These are phyloP conservation scores for Fusarium sp. DNA, from an alignment of 2,329 filamentous ascomycete genomes.

Conservation along the genomic window DNA sequence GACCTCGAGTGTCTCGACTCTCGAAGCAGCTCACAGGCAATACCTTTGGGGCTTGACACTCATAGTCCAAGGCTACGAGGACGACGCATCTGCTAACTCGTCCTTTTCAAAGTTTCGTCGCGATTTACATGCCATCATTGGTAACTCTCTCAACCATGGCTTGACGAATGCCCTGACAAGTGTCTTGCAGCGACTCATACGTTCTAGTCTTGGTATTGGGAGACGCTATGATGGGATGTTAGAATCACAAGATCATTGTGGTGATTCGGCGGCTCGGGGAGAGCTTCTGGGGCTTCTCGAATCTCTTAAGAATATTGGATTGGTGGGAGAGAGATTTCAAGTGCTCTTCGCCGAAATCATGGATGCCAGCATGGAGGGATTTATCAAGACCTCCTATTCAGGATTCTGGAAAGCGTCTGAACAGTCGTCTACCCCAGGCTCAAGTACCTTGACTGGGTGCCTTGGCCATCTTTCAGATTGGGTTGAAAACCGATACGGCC, in stretches of 20 bases:
- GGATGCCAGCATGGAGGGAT: conserved; percentile 70
- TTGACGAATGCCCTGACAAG: conserved; percentile 63
- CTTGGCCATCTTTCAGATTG: conserved; percentile 70
- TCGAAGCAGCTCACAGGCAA: conserved; percentile 67
- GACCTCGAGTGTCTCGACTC: conserved; percentile 62
- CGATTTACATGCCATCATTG: conserved; percentile 71
- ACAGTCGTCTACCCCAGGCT: conserved; percentile 13
- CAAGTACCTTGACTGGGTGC: conserved; percentile 58
- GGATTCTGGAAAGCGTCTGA: conserved; percentile 63
- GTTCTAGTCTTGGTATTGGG: conserved; percentile 55
- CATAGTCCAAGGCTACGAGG: conserved; percentile 58
- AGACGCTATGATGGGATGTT: conserved; percentile 21
- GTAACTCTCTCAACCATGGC: conserved; percentile 66
- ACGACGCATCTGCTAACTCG: conserved; percentile 47
- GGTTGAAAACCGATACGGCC: conserved; percentile 73
- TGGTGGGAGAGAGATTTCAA: conserved; percentile 75
- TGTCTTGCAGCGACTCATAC: conserved; percentile 64
- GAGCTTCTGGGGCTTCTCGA: conserved; percentile 66
- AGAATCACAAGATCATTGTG: conserved; percentile 38
- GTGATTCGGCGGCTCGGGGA: conserved; percentile 53
- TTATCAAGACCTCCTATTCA: conserved; percentile 69
- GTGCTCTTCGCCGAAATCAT: conserved; percentile 77
- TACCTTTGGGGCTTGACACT: conserved; percentile 65
- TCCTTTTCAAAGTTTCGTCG: conserved; percentile 62
- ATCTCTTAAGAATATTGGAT: conserved; percentile 69